Conservation (phyloP, 805 yeast species). For the Saccharomycopsis oosterbeekiorum region DNA sequence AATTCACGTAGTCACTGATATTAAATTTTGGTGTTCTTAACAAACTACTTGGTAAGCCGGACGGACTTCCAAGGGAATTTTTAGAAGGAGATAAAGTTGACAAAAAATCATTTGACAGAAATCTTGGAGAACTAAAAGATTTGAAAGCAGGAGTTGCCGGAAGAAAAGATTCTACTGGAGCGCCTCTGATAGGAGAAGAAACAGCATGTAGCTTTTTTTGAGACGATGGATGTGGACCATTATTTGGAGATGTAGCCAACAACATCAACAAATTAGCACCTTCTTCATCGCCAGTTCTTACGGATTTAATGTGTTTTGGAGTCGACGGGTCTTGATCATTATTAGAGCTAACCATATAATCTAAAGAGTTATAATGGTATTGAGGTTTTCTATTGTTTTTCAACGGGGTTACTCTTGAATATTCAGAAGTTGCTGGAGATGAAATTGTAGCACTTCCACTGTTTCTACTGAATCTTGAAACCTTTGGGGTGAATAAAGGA, state of each 20-base stretch:
- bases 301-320: conserved; percentile 12
- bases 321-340: conserved; percentile 4
- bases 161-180: conserved; percentile 3
- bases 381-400: background rate
- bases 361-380: background rate
- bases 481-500: conserved; percentile 6
- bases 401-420: conserved; percentile 5
- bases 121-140: conserved; percentile 12
- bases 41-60: conserved; percentile 14
- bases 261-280: conserved; percentile 79
- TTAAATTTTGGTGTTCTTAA: conserved; percentile 58
- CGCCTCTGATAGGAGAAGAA: conserved; percentile 14
- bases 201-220: conserved; percentile 3
- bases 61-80: conserved; percentile 1
- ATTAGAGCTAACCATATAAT: background rate
- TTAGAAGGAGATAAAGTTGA: conserved; percentile 1
- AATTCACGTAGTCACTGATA: conserved; percentile 73
- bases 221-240: background rate
- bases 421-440: background rate
- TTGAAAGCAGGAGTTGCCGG: conserved; percentile 15
- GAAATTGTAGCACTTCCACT: background rate
- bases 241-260: conserved; percentile 66
- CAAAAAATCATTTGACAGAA: background rate
- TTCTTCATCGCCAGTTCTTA: conserved; percentile 32
- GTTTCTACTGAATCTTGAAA: background rate